Evolutionary conservation across 2,329 filamentous ascomycete species (phyloP).

Genomic region (Fusarium zealandicum): DNA sequence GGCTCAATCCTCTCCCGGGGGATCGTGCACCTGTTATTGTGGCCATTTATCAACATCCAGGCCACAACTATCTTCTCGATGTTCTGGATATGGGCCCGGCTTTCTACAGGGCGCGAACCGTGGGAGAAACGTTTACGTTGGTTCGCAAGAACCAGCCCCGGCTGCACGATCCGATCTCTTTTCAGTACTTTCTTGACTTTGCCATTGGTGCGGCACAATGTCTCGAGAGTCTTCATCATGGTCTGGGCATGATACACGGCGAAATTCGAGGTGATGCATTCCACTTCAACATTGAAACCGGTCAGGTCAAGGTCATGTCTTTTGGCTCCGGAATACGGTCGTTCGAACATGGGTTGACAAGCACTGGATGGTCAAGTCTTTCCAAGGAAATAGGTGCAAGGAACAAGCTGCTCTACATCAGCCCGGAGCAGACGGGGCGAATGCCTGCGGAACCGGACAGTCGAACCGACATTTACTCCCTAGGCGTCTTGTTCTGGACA

Average conservation of each 20-base stretch:
- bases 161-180: slow-evolving; percentile 67
- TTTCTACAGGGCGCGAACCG: slow-evolving; percentile 65
- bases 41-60: slow-evolving; percentile 81
- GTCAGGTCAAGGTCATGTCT: slow-evolving; percentile 78
- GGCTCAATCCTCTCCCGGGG: slow-evolving; percentile 70
- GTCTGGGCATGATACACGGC: slow-evolving; percentile 84
- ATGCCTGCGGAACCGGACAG: slow-evolving; percentile 92
- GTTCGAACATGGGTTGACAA: slow-evolving; percentile 88
- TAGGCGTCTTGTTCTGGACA: slow-evolving; percentile 89
- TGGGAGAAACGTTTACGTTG: slow-evolving; percentile 58
- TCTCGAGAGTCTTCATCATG: slow-evolving; percentile 89
- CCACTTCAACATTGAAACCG: slow-evolving; percentile 77
- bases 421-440: slow-evolving; percentile 91
- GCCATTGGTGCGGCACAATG: slow-evolving; percentile 88
- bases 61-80: slow-evolving; percentile 73
- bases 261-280: slow-evolving; percentile 92
- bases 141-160: slow-evolving; percentile 54
- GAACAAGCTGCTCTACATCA: slow-evolving; percentile 90
- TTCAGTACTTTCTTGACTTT: slow-evolving; percentile 85
- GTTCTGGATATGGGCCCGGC: slow-evolving; percentile 81
- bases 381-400: slow-evolving; percentile 86
- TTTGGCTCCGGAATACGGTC: slow-evolving; percentile 87
- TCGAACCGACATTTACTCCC: slow-evolving; percentile 90
- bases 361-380: slow-evolving; percentile 83
- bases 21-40: slow-evolving; percentile 78